Conservation (phyloP, 1,284 basidiomycete species). For the Irpex sp. region DNA sequence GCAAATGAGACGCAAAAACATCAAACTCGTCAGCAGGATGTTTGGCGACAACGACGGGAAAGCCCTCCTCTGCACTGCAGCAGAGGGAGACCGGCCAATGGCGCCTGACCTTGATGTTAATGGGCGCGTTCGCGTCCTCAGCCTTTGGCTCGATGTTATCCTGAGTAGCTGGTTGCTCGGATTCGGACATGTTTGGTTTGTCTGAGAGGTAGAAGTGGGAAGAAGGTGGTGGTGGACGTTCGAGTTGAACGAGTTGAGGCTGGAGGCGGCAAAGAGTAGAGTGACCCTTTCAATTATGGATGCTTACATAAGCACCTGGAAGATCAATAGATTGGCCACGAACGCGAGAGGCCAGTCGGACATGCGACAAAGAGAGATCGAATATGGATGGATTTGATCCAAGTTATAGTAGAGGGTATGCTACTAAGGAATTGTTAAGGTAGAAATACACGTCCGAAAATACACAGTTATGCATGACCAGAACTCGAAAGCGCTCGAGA, state of each 20-base stretch:
- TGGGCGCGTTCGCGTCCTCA: constrained; percentile 63
- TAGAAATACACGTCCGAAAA: not conserved
- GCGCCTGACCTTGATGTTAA: constrained; percentile 74
- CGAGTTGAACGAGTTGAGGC: not conserved
- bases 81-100: constrained; percentile 16
- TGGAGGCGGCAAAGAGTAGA: not conserved
- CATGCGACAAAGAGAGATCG: too few relatives aligned
- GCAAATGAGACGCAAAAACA: not conserved
- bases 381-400: not conserved
- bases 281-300: not conserved
- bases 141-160: constrained; percentile 55
- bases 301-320: constrained; percentile 1
- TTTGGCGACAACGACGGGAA: not conserved
- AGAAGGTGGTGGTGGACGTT: not conserved
- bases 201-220: not conserved
- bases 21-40: not conserved
- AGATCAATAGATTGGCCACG: not conserved
- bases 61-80: not conserved
- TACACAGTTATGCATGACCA: not conserved
- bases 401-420: not conserved
- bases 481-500: not conserved
- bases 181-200: constrained; percentile 58
- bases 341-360: not conserved
- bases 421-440: not conserved
- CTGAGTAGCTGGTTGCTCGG: constrained; percentile 41